Base-by-base conservation (phyloP, 23 red algal species). In the Gracilaria domingensis region DNA sequence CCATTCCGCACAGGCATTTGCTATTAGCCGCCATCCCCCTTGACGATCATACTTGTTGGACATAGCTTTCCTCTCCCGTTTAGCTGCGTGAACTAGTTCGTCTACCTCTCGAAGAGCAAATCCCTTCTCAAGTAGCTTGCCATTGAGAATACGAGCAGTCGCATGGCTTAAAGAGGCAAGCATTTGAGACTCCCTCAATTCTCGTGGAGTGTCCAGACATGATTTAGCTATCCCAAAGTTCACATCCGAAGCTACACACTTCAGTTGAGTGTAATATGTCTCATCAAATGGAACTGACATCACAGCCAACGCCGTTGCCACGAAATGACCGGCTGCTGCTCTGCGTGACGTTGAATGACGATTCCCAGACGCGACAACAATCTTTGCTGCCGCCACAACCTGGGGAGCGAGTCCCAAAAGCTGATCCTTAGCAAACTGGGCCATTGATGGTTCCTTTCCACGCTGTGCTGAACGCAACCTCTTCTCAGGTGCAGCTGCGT, bases 241-340 rank as follows among this genome's bases (percentile, higher is more conserved):
- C 23, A 57, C 39, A 38, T 56, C 50, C 6, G 89, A 73, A 61
- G 54, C 65, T 39, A 42, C 30, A 79, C 89, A 45, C n/a, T 82
- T 49, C 59, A 84, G 20, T 29, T 84, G 37, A 12, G 5, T 26
- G 33, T 82, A 53, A 29, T 83, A 58, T 14, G 50, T 59, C 47
- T 38, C 34, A 55, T 83, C 65, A 34, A 84, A 47, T 7, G 89
- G 80, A 75, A 92, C 56, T 64, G 66, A 26, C 23, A 47, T 61
- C 4, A 83, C 44, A 36, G 77, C 45, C 3, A 92, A 47, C 8
- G 66, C 18, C 58, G 89, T 84, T 32, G 89, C 89, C 18, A 75
- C 56, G 64, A 92, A 92, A 71, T 92, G 89, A 17, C 89, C 89
- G 34, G 89, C 89, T 51, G 89, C 89, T 12, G 89, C 89, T 74